Evolutionary conservation across 164 flowering plant species (phyloP).

Genomic region (Piper longum): DNA sequence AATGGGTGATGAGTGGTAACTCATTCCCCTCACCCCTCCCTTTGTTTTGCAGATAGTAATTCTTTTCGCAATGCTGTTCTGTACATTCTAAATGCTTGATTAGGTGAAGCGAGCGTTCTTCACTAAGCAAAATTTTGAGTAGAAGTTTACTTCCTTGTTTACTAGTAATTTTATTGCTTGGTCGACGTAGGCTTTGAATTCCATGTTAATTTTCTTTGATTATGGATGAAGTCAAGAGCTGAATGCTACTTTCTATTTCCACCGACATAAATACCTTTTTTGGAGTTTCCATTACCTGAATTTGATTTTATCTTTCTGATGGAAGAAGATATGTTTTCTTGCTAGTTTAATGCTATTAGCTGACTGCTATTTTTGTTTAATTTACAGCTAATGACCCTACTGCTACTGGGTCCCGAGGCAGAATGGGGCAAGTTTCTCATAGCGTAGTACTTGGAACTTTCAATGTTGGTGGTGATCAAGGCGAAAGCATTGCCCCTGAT

Average conservation of each 20-base stretch:
- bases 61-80: no score
- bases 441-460: conserved; percentile 87
- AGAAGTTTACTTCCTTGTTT: no score
- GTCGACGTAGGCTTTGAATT: no score
- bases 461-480: conserved; percentile 83
- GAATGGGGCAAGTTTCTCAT: conserved; percentile 75
- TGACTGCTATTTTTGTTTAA: conserved; percentile 1
- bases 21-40: no score
- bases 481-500: conserved; percentile 62
- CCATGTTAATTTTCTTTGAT: neutral
- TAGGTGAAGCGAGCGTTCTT: no score
- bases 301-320: neutral
- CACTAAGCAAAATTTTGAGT: no score
- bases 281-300: neutral
- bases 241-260: neutral
- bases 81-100: no score
- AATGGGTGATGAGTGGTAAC: no score
- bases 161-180: no score
- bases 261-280: neutral
- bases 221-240: neutral
- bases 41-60: no score
- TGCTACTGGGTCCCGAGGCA: conserved; percentile 44
- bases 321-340: neutral
- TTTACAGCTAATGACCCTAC: conserved; percentile 45
- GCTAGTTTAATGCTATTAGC: neutral